Conservation (phyloP, 164 flowering plant species). For the Macadamia tetraphylla region DNA sequence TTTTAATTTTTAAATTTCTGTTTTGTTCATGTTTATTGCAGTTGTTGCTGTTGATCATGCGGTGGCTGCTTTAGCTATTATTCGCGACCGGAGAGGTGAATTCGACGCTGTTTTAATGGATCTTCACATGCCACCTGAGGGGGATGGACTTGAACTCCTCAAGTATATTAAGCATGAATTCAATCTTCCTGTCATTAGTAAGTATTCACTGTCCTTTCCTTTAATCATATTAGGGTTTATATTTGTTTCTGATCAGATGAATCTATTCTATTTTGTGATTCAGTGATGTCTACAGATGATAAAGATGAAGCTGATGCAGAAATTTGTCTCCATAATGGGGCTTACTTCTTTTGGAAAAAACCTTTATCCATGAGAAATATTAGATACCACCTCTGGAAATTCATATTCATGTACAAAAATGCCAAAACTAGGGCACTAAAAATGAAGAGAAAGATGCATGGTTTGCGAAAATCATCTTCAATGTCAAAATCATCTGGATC, state of each 20-base stretch:
- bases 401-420: background rate
- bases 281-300: conserved; percentile 14
- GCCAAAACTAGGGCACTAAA: background rate
- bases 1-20: background rate
- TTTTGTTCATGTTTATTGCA: background rate
- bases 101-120: conserved; percentile 1
- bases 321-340: background rate
- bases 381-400: conserved; percentile 4
- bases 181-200: conserved; percentile 2
- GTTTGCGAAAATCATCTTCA: background rate
- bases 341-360: background rate
- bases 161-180: background rate
- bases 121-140: background rate
- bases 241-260: background rate
- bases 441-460: background rate
- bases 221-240: background rate
- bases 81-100: background rate
- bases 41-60: background rate
- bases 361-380: conserved; percentile 3
- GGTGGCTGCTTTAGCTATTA: background rate
- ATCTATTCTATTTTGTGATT: background rate
- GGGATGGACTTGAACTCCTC: conserved; percentile 4
- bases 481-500: background rate
- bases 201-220: background rate
- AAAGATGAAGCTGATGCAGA: background rate